Conservation (phyloP, 2,329 filamentous ascomycete genomes). For the Colletotrichum sp. region DNA sequence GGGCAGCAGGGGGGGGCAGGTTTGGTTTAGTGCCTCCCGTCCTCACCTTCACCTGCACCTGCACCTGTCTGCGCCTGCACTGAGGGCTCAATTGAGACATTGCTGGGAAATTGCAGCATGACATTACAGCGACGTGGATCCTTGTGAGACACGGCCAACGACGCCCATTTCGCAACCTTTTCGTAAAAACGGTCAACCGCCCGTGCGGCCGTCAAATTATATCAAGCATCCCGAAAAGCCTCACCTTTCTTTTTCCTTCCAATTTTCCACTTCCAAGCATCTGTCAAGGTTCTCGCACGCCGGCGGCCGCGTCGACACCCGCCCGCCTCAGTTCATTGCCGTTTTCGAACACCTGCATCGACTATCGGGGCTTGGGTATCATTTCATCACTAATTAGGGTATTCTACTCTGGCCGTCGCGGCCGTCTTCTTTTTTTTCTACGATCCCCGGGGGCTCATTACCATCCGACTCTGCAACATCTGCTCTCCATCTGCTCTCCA, state of each 20-base stretch:
- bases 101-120: slow-evolving; percentile 9
- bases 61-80: neutral
- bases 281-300: neutral
- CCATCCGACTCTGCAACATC: neutral
- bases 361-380: slow-evolving; percentile 1
- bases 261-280: neutral
- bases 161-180: neutral
- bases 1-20: neutral
- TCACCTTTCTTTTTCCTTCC: slow-evolving; percentile 5
- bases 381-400: slow-evolving; percentile 10
- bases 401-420: neutral
- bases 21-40: neutral
- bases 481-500: neutral
- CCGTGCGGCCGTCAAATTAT: neutral
- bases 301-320: neutral
- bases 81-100: slow-evolving; percentile 13
- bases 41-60: neutral
- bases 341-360: neutral
- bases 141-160: slow-evolving; percentile 1
- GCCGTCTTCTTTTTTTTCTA: neutral
- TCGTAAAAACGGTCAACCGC: neutral
- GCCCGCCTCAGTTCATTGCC: neutral
- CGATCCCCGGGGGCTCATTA: neutral
- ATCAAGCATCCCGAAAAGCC: neutral
- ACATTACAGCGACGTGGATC: slow-evolving; percentile 12